Conservation (phyloP, 805 yeast genomes). For the Candida caryicola region DNA sequence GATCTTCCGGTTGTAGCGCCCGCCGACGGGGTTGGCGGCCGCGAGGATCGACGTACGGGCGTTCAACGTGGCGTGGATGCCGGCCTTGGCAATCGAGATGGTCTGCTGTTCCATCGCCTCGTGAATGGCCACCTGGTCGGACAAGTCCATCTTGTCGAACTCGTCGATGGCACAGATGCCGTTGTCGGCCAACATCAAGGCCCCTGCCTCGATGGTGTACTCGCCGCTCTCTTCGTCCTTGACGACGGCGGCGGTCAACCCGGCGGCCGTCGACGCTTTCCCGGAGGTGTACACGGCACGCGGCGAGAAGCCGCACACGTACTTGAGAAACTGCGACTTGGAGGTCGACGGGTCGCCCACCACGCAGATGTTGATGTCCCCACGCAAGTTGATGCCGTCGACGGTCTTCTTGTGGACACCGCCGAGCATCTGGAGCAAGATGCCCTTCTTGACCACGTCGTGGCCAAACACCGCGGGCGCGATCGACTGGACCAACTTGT, state of each 20-base stretch:
- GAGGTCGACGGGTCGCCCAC: constrained; percentile 99
- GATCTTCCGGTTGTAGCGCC: constrained; percentile 85
- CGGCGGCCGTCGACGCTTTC: constrained; percentile 98
- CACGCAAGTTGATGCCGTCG: constrained; percentile 93
- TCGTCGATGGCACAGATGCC: constrained; percentile 99
- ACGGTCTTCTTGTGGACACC: constrained; percentile 94
- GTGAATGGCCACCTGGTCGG: constrained; percentile 97
- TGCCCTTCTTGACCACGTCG: constrained; percentile 89
- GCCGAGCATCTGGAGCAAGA: constrained; percentile 81
- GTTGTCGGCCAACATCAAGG: constrained; percentile 95
- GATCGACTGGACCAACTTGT: constrained; percentile 79
- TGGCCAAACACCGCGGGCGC: constrained; percentile 98
- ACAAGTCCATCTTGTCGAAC: constrained; percentile 94
- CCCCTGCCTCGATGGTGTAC: constrained; percentile 97
- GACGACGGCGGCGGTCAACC: constrained; percentile 96
- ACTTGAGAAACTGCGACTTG: constrained; percentile 91
- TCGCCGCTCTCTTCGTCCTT: constrained; percentile 97
- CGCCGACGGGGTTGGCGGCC: constrained; percentile 99
- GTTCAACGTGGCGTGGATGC: constrained; percentile 95
- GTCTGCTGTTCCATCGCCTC: constrained; percentile 99
- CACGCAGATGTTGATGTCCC: constrained; percentile 92
- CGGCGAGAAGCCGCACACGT: constrained; percentile 87
- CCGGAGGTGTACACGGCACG: constrained; percentile 97
- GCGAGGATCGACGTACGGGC: constrained; percentile 96
- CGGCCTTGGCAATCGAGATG: constrained; percentile 96